Base-by-base conservation (phyloP, 2,329 filamentous ascomycete genomes). In the Pseudogymnoascus sp. region DNA sequence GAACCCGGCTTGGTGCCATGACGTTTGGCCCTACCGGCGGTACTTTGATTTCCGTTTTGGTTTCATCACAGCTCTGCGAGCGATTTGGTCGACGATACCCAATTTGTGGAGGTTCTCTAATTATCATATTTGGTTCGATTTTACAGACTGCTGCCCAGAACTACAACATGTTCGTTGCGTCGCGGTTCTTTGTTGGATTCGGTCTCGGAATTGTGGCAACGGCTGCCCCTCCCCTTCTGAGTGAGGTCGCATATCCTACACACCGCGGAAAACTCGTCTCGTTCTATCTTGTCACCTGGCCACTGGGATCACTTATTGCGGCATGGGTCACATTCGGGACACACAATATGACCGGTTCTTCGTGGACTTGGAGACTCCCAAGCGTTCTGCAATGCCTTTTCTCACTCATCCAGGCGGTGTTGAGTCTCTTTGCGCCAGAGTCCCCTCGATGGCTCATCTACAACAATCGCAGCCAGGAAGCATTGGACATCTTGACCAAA, bases 291-390 rank as follows among this genome's bases (percentile, higher is more conserved):
- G 62, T 63, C 8, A 63, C 45, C 14, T 70, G 68, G 65, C 68
- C 66, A 39, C 62, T 68, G 1, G 68, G 69, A 16, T 63, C 67
- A 14, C 67, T 70, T 23, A 57, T 70, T 54, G 68, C 68, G 1
- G 67, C 68, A 10, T 70, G 67, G 68, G 64, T 62, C 6, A 66
- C 65, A 16, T 70, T 68, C 37, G 68, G 68, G 28, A 65, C 67
- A 6, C 64, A 45, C 6, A 64, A 65, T 10, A 63, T 69, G 51
- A 37, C 28, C 4, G 62, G 48, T 14, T 67, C 65, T 3, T 65
- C 65, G 14, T 72, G 68, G 70, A 66, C 76, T 5, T 81, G 80
- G 79, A 71, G 78, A 37, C 74, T 81, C 39, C 79, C 79, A 1
- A 72, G 79, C 43, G 77, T 76, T 72, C 69, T 79, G 11, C 78